phyloP scores from a whole-genome alignment of 495 filamentous ascomycete species.

The Aspergillus indologenus region DNA sequence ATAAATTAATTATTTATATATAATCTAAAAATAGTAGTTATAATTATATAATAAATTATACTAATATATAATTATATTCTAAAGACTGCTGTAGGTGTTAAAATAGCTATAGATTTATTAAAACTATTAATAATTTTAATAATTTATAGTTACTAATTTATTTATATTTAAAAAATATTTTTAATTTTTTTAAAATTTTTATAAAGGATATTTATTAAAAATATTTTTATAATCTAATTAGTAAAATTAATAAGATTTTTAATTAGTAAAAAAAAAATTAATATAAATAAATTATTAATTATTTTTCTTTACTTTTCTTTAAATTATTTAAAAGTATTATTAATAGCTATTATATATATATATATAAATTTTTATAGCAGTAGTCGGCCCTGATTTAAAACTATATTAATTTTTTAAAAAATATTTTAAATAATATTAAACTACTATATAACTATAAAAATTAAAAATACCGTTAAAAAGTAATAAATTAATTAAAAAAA shows the following conservation, averaged over 20 bases:
- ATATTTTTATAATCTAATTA: neutral
- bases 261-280: neutral
- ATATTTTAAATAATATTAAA: no score
- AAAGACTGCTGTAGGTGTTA: neutral
- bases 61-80: neutral
- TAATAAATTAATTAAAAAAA: no score
- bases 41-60: neutral
- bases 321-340: neutral
- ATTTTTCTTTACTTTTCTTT: neutral
- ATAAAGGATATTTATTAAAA: neutral
- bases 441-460: no score
- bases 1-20: constrained; percentile 11
- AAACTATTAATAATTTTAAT: constrained; percentile 12
- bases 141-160: neutral
- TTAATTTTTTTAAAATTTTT: neutral
- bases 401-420: neutral
- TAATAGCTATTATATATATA: constrained; percentile 5
- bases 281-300: neutral
- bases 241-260: neutral
- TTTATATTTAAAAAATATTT: neutral
- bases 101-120: constrained; percentile 5
- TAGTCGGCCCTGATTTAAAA: neutral
- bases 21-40: neutral
- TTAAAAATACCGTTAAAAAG: no score
- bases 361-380: constrained; percentile 5